Evolutionary conservation across 768 basidiomycete genomes (phyloP).

Genomic region (Suillus alpinus): DNA sequence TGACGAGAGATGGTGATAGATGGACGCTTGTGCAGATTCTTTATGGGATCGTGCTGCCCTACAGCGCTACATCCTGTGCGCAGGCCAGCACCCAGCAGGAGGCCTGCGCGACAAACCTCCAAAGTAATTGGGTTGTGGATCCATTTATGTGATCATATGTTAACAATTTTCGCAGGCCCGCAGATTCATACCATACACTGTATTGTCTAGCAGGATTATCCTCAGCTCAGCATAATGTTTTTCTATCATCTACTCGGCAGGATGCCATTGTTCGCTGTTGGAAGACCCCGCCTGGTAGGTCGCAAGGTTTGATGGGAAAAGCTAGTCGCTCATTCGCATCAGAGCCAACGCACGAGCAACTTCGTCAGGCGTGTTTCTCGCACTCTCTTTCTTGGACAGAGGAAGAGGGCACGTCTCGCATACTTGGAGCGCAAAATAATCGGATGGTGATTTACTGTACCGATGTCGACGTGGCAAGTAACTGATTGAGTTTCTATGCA

Average conservation of each 20-base stretch:
- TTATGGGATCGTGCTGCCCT: constrained; percentile 64
- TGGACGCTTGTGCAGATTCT: constrained; percentile 33
- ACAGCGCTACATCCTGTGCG: constrained; percentile 84
- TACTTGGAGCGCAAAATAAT: constrained; percentile 62
- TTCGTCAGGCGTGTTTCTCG: constrained; percentile 49
- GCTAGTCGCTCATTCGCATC: constrained; percentile 1
- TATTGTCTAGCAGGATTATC: constrained; percentile 93
- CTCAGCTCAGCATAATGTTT: constrained; percentile 78
- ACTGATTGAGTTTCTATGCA: constrained; percentile 24
- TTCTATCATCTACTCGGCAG: constrained; percentile 40
- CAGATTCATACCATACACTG: constrained; percentile 94
- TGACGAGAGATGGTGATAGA: constrained; percentile 21
- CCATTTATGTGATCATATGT: background rate
- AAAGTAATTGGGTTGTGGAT: constrained; percentile 51
- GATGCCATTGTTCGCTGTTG: constrained; percentile 38
- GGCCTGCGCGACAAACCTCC: constrained; percentile 95
- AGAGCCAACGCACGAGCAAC: constrained; percentile 21
- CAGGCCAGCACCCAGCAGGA: constrained; percentile 82
- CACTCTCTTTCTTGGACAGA: constrained; percentile 65
- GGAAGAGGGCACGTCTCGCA: constrained; percentile 52
- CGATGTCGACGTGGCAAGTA: background rate
- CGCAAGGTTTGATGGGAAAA: background rate
- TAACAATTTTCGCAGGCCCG: constrained; percentile 44
- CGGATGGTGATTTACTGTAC: constrained; percentile 48
- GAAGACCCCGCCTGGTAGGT: constrained; percentile 26